Evolutionary conservation across 805 yeast species (phyloP).

Genomic region (Blastobotrys parvus): DNA sequence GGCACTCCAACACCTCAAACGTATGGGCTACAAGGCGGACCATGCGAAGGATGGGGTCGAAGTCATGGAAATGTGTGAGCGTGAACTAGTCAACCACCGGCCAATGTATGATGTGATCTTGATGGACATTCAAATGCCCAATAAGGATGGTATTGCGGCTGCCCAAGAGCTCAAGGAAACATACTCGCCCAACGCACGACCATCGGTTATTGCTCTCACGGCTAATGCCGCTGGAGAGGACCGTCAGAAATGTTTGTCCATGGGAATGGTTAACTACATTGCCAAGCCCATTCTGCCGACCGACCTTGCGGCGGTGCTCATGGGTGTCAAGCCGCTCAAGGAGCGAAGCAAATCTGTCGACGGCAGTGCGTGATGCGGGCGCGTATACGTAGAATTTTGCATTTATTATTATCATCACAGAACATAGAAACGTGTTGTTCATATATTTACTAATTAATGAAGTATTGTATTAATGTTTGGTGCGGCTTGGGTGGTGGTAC

Average conservation of each 20-base stretch:
- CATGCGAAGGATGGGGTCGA: conserved; percentile 46
- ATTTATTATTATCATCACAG: too few species aligned
- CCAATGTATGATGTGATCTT: conserved; percentile 41
- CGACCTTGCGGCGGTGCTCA: conserved; percentile 33
- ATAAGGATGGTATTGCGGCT: conserved; percentile 45
- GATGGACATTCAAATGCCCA: conserved; percentile 52
- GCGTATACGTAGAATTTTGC: too few species aligned
- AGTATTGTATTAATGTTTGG: too few species aligned
- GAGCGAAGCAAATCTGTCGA: too few species aligned
- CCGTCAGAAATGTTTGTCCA: conserved; percentile 36
- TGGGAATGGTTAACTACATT: conserved; percentile 46
- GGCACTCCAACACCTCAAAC: conserved; percentile 40
- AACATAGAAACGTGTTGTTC: too few species aligned
- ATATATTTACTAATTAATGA: too few species aligned
- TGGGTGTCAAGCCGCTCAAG: conserved; percentile 19
- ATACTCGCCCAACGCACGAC: conserved; percentile 28
- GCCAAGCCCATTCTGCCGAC: conserved; percentile 47
- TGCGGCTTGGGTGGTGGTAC: too few species aligned
- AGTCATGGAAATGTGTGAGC: conserved; percentile 31
- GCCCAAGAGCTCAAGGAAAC: conserved; percentile 32
- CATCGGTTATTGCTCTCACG: conserved; percentile 40
- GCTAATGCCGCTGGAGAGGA: conserved; percentile 51
- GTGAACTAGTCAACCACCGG: conserved; percentile 24
- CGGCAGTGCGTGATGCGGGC: too few species aligned
- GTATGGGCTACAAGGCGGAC: conserved; percentile 43